Conservation (phyloP, 1,284 basidiomycete genomes). For the Papiliotrema laurentii region DNA sequence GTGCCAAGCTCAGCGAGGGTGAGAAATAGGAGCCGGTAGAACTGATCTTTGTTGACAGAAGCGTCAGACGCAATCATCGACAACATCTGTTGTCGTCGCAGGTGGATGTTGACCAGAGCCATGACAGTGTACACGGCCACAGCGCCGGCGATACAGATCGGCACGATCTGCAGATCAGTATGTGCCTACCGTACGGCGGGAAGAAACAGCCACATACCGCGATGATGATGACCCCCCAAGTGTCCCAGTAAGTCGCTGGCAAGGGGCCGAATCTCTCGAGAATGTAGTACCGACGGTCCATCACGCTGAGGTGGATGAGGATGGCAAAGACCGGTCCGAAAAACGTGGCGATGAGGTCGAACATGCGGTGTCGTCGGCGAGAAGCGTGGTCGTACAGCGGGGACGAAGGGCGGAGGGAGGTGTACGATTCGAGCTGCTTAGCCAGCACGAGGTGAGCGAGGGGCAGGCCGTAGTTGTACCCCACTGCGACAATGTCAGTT, state of each 20-base stretch:
- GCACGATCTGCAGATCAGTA: constrained; percentile 19
- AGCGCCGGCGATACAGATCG: constrained; percentile 31
- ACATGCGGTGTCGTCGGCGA: constrained; percentile 19
- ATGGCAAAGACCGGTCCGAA: constrained; percentile 28
- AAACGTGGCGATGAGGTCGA: constrained; percentile 26
- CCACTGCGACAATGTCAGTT: constrained; percentile 18
- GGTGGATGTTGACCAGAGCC: constrained; percentile 37
- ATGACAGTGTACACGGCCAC: constrained; percentile 36
- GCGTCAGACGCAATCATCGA: constrained; percentile 31
- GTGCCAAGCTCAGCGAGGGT: constrained; percentile 33
- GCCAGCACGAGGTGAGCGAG: constrained; percentile 38
- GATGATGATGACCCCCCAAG: constrained; percentile 39
- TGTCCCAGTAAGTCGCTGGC: constrained; percentile 38
- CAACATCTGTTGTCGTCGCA: constrained; percentile 32
- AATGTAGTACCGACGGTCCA: constrained; percentile 36
- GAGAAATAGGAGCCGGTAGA: constrained; percentile 34
- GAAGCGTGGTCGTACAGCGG: constrained; percentile 30
- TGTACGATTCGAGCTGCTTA: constrained; percentile 37
- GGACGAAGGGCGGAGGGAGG: constrained; percentile 32
- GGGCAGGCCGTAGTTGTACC: constrained; percentile 42
- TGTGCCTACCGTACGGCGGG: neutral
- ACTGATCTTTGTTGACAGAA: constrained; percentile 34
- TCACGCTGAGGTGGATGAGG: constrained; percentile 30
- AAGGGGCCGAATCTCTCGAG: constrained; percentile 31
- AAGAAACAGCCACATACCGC: constrained; percentile 22